Conservation (phyloP, 208 protist species). For the Crithidia mellificae region DNA sequence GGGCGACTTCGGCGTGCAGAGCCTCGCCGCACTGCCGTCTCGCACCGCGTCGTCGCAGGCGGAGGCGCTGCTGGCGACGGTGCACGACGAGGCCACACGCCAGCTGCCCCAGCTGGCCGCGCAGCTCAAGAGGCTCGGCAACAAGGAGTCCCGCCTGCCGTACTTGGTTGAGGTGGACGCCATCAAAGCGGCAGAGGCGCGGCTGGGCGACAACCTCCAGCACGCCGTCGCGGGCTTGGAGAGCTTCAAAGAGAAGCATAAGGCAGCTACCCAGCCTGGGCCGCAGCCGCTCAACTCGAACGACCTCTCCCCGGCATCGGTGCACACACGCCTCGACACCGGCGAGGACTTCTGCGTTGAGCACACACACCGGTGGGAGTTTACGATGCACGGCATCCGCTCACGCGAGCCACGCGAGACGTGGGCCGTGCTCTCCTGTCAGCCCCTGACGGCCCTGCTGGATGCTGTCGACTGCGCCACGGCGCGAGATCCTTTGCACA, state of each 20-base stretch:
- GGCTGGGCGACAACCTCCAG: slow-evolving; percentile 38
- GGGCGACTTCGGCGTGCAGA: slow-evolving; percentile 13
- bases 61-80: slow-evolving; percentile 46
- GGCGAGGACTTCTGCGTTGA: slow-evolving; percentile 71
- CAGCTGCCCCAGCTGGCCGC: slow-evolving; percentile 48
- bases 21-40: slow-evolving; percentile 35
- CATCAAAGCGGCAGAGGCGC: slow-evolving; percentile 33
- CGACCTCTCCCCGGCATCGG: slow-evolving; percentile 30
- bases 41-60: slow-evolving; percentile 55
- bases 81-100: slow-evolving; percentile 52
- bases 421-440: slow-evolving; percentile 80
- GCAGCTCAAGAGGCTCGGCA: slow-evolving; percentile 32
- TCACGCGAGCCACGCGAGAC: slow-evolving; percentile 44
- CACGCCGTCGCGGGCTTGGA: slow-evolving; percentile 21
- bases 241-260: slow-evolving; percentile 29
- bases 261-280: not conserved
- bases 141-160: slow-evolving; percentile 41
- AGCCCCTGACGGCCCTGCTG: slow-evolving; percentile 67
- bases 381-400: slow-evolving; percentile 44
- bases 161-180: slow-evolving; percentile 63
- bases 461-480: slow-evolving; percentile 64
- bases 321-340: slow-evolving; percentile 41
- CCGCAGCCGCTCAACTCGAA: slow-evolving; percentile 16
- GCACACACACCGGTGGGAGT: slow-evolving; percentile 83
- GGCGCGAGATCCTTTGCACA: slow-evolving; percentile 23